These are phyloP conservation scores for Suhomyces faveliae DNA, from an alignment of 805 yeast genomes.

Conservation along the genomic window DNA sequence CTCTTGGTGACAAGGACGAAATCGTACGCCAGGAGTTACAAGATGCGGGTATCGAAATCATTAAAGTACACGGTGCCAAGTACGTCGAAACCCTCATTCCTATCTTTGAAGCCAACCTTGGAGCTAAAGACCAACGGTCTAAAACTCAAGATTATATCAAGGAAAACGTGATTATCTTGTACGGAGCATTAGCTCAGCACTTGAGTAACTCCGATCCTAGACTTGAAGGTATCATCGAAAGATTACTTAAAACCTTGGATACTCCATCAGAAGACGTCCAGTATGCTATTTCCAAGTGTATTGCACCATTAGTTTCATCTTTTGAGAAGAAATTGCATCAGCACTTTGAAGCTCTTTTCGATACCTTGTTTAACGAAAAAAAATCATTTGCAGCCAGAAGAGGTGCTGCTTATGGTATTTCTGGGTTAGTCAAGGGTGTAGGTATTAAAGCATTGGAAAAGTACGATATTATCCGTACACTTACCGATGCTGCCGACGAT, in stretches of 20 bases:
- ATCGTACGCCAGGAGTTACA: slow-evolving; percentile 79
- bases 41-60: slow-evolving; percentile 80
- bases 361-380: slow-evolving; percentile 54
- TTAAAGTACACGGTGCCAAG: slow-evolving; percentile 61
- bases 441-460: slow-evolving; percentile 79
- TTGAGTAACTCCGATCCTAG: slow-evolving; percentile 65
- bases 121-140: slow-evolving; percentile 47
- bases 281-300: slow-evolving; percentile 78
- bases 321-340: slow-evolving; percentile 50
- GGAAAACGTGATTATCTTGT: slow-evolving; percentile 80
- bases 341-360: slow-evolving; percentile 59
- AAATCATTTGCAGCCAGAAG: slow-evolving; percentile 55
- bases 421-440: slow-evolving; percentile 88
- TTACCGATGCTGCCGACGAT: slow-evolving; percentile 85
- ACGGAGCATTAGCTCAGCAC: slow-evolving; percentile 90
- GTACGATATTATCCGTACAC: slow-evolving; percentile 69
- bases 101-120: slow-evolving; percentile 70
- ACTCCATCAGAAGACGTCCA: slow-evolving; percentile 92
- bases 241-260: slow-evolving; percentile 70
- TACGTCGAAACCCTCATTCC: slow-evolving; percentile 75
- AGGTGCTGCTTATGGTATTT: slow-evolving; percentile 95
- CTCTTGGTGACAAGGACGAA: slow-evolving; percentile 72
- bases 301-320: slow-evolving; percentile 74
- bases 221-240: slow-evolving; percentile 60
- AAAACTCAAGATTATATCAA: slow-evolving; percentile 59